Percentiles rank a stretch among this genome's conserved stretches.
These are phyloP conservation scores for Trichoderma reesei DNA, from an alignment of 495 filamentous ascomycete species.

Conservation along the genomic window DNA sequence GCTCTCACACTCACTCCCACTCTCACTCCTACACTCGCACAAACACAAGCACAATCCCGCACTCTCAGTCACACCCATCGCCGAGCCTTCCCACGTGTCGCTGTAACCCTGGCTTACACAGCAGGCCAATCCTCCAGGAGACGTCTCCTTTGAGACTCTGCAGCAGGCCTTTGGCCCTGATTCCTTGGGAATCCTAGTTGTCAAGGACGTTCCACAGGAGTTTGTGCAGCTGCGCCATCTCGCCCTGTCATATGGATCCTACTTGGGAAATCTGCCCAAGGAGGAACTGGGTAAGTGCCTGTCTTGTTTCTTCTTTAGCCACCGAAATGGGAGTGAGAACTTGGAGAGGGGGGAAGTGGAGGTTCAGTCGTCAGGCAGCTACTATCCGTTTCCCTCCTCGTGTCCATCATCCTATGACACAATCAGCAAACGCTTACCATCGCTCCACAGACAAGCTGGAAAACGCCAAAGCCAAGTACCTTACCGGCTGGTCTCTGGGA, in stretches of 20 bases:
- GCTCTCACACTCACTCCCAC: conserved; percentile 6
- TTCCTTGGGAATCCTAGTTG: conserved; percentile 86
- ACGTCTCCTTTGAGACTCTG: conserved; percentile 61
- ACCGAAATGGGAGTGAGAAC: background rate
- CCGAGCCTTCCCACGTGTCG: background rate
- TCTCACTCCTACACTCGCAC: background rate
- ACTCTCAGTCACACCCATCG: background rate
- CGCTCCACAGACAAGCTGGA: conserved; percentile 46
- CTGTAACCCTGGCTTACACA: conserved; percentile 10
- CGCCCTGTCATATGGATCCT: conserved; percentile 78
- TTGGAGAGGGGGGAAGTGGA: too few relatives aligned
- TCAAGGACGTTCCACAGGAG: conserved; percentile 66
- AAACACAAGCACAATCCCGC: background rate
- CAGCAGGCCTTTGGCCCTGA: conserved; percentile 83
- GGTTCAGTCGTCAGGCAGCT: background rate
- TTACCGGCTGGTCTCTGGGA: conserved; percentile 71
- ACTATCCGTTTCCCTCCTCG: background rate
- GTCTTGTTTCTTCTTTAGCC: background rate
- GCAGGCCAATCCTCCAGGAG: conserved; percentile 35
- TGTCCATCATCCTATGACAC: background rate
- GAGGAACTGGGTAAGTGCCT: conserved; percentile 56
- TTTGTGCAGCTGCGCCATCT: conserved; percentile 60
- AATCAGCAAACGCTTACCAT: background rate
- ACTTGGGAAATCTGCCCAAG: conserved; percentile 71
- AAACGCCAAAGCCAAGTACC: conserved; percentile 50